A percentile compares a stretch with the other conserved stretches of the same genome.
phyloP scores from a whole-genome alignment of 148 eudicot genomes.

The Rhododendron kiyosumense region DNA sequence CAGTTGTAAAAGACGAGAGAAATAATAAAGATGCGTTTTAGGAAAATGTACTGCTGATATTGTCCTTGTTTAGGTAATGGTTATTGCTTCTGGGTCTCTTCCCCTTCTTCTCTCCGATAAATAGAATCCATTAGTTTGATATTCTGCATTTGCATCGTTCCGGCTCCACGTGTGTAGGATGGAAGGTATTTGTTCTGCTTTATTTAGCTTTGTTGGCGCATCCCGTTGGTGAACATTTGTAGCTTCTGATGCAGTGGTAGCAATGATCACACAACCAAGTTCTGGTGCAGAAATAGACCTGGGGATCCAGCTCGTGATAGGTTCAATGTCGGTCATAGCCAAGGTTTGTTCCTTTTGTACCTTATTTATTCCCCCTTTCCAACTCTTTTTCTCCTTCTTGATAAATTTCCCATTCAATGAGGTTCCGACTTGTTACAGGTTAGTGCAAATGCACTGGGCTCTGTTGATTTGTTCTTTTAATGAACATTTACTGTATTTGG shows the following conservation, averaged over 20 bases:
- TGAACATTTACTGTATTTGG: not conserved
- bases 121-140: not conserved
- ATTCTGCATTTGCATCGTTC: not conserved
- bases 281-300: conserved; percentile 99
- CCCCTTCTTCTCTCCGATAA: not conserved
- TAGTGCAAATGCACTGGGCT: not conserved
- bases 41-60: not conserved
- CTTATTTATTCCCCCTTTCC: not conserved
- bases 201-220: not conserved
- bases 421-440: not conserved
- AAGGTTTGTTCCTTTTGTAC: conserved; percentile 37
- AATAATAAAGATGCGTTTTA: not conserved
- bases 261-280: conserved; percentile 89
- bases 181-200: not conserved
- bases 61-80: not conserved
- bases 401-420: not conserved
- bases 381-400: not conserved
- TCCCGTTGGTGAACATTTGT: conserved; percentile 1
- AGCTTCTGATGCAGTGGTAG: conserved; percentile 76
- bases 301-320: conserved; percentile 92
- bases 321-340: conserved; percentile 53
- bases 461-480: not conserved
- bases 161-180: not conserved
- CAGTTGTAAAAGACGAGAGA: not conserved
- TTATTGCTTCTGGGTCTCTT: not conserved